phyloP scores from a whole-genome alignment of 805 yeast genomes.

The Metschnikowia gelsemii region DNA sequence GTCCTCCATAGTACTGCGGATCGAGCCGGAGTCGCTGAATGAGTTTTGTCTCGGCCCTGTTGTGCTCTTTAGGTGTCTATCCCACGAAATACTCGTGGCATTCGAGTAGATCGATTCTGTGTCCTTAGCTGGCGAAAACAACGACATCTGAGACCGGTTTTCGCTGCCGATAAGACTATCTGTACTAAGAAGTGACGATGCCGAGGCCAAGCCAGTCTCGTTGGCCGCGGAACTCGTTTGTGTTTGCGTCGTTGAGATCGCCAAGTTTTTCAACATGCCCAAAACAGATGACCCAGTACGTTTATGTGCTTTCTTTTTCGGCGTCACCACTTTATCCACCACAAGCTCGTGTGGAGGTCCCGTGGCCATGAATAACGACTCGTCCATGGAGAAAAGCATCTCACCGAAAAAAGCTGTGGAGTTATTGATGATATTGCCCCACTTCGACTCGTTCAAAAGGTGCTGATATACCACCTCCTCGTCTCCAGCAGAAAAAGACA shows the following conservation, averaged over 20 bases:
- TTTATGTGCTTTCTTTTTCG: conserved; percentile 9
- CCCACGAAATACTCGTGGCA: conserved; percentile 19
- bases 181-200: conserved; percentile 8
- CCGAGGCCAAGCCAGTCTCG: conserved; percentile 14
- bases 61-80: conserved; percentile 8
- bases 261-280: conserved; percentile 31
- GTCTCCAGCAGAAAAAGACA: conserved; percentile 32
- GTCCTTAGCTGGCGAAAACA: conserved; percentile 22
- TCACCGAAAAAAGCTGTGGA: conserved; percentile 41
- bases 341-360: background rate
- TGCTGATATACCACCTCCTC: conserved; percentile 47
- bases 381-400: conserved; percentile 37
- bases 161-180: conserved; percentile 8
- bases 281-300: conserved; percentile 25
- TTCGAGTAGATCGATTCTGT: conserved; percentile 34
- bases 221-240: conserved; percentile 17
- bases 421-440: conserved; percentile 42
- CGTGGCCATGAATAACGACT: conserved; percentile 24
- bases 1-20: conserved; percentile 15
- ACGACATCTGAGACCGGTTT: conserved; percentile 24
- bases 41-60: conserved; percentile 9
- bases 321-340: conserved; percentile 7
- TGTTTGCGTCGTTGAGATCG: conserved; percentile 18
- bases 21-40: conserved; percentile 14
- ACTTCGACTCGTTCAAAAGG: conserved; percentile 41